Percentiles rank a stretch among this genome's conserved stretches.
Evolutionary conservation across 345 rosid species (phyloP).

Genomic region (Eutrema japonicum): DNA sequence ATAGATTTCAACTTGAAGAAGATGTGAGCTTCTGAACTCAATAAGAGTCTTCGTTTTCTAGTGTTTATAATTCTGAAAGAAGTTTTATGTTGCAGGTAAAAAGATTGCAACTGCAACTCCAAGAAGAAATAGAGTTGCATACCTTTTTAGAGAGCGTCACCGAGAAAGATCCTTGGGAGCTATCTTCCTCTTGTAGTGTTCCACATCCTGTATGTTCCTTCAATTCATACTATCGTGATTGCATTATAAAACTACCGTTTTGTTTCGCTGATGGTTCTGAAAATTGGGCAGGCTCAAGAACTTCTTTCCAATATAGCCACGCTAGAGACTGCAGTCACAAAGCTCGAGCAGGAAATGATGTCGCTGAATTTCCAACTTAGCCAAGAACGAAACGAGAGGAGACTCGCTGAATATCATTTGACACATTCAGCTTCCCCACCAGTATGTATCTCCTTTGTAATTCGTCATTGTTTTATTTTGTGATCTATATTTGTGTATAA

Average conservation of each 20-base stretch:
- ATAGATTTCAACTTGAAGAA: conserved; percentile 73
- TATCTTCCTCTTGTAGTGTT: conserved; percentile 53
- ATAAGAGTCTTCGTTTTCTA: background rate
- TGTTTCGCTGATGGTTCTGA: conserved; percentile 33
- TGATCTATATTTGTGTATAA: conserved; percentile 31
- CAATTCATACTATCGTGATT: conserved; percentile 20
- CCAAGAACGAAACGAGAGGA: conserved; percentile 88
- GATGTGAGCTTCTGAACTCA: conserved; percentile 63
- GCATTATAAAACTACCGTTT: background rate
- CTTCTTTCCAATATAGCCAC: conserved; percentile 64
- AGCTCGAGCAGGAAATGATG: conserved; percentile 82
- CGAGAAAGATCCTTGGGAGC: conserved; percentile 56
- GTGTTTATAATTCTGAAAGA: conserved; percentile 14
- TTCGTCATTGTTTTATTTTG: background rate
- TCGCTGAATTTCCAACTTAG: conserved; percentile 89
- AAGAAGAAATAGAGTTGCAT: conserved; percentile 72
- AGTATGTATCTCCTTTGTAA: conserved; percentile 43
- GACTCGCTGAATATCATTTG: conserved; percentile 78
- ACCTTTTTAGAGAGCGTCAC: conserved; percentile 58
- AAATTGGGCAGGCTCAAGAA: conserved; percentile 65
- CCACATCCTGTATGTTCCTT: conserved; percentile 59
- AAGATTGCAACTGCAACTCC: conserved; percentile 68
- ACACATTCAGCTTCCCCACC: conserved; percentile 61
- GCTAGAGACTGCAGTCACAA: conserved; percentile 70
- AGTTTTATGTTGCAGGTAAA: conserved; percentile 58